Evolutionary conservation across 2,329 filamentous ascomycete species (phyloP), one percentile per base, ranked within the genome.

Genomic region (Epichloe glyceriae): DNA sequence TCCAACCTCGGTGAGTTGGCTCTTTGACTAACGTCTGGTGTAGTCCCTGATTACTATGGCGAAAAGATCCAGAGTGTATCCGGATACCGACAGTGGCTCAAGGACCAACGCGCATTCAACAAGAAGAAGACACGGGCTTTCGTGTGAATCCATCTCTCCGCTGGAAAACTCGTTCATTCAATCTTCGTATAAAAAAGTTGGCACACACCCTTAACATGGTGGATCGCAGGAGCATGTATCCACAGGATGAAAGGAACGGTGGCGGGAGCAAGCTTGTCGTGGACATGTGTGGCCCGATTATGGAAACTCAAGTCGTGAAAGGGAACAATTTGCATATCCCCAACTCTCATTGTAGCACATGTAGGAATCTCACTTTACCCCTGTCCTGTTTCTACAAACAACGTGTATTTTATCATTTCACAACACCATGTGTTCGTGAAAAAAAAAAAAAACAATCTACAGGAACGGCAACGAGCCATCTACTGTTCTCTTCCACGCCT

Each of bases 41-140:
- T 49, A 77, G 87, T 95, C 1, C 90, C 91, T 42, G 93, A 98
- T 66, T 98, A 95, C 70, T 98, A 98, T 63, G 93, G 93, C 61
- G 93, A 98, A 73, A 97, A 96, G 77, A 95, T 98, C 61, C 87
- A 86, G 48, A 95, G 89, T 61, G 88, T 97, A 20, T 77, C 83
- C 50, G 90, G 88, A 45, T 98, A 97, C 68, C 76, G 93, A 61
- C 84, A 88, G 67, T 98, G 93, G 93, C 72, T 98, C 62, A 97
- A 95, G 75, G 93, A 98, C 64, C 93, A 97, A 74, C 78, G 91
- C 55, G 91, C 90, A 10, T 98, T 95, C 72, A 95, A 95, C 73
- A 89, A 89, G 74, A 95, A 94, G 80, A 85, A 94, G 80, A 83
- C 81, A 66, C 80, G 73, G 57, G 79, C 71, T 61, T 81, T 82